phyloP scores from a whole-genome alignment of 2,329 filamentous ascomycete species.

The Metarhizium album region DNA sequence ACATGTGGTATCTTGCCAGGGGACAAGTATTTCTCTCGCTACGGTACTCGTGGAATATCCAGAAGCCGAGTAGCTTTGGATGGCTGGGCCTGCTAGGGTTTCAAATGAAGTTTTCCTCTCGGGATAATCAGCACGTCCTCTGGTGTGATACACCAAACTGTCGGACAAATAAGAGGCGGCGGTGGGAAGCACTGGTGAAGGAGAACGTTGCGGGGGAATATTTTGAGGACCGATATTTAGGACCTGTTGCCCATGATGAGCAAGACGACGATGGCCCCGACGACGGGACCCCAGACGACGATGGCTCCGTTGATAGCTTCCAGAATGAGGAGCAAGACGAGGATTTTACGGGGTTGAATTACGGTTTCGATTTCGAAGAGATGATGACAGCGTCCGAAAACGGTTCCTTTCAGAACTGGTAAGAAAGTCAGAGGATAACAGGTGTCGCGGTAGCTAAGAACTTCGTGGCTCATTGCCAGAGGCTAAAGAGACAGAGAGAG shows the following conservation, averaged over 20 bases:
- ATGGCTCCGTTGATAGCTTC: too few relatives aligned
- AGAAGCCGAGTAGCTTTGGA: not conserved
- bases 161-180: not conserved
- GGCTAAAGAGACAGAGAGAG: too few relatives aligned
- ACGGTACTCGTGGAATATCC: not conserved
- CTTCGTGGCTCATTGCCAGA: too few relatives aligned
- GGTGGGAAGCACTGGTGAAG: constrained; percentile 2
- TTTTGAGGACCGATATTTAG: too few relatives aligned
- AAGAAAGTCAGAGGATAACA: not conserved
- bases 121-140: not conserved
- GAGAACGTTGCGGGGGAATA: not conserved
- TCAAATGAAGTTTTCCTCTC: not conserved
- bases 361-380: not conserved
- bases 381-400: not conserved
- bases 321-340: too few relatives aligned
- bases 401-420: not conserved
- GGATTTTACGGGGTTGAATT: too few relatives aligned
- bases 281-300: too few relatives aligned
- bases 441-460: too few relatives aligned
- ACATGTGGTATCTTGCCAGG: not conserved
- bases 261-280: not conserved
- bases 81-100: not conserved
- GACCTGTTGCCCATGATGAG: too few relatives aligned
- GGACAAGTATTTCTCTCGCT: not conserved
- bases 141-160: not conserved